Conservation (phyloP, 2,329 filamentous ascomycete genomes). For the Trichocomaceae sp. region DNA sequence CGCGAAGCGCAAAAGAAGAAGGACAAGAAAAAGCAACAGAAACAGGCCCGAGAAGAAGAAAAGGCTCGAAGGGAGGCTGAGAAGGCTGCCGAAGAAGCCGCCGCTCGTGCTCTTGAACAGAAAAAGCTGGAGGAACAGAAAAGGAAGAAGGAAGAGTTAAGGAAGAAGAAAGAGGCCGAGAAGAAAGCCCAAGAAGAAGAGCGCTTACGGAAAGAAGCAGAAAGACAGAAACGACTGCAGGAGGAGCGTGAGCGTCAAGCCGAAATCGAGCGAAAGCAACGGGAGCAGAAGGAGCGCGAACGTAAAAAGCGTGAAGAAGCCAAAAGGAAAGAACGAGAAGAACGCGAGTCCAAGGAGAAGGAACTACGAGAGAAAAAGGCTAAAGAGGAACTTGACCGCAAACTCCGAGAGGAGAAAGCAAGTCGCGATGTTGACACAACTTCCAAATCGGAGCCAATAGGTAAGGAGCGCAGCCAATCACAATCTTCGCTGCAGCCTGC, state of each 20-base stretch:
- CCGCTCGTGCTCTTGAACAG: conserved; percentile 66
- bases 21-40: conserved; percentile 85
- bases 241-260: conserved; percentile 82
- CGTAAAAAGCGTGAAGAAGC: conserved; percentile 66
- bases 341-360: conserved; percentile 57
- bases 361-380: conserved; percentile 65
- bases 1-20: conserved; percentile 93
- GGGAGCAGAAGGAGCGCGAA: conserved; percentile 71
- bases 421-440: conserved; percentile 49
- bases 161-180: conserved; percentile 83
- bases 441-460: conserved; percentile 38
- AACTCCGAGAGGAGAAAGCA: conserved; percentile 37
- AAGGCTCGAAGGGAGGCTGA: conserved; percentile 82
- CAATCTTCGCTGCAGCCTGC: conserved; percentile 20
- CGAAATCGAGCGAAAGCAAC: conserved; percentile 76
- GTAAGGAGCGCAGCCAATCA: conserved; percentile 44
- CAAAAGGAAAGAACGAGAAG: conserved; percentile 71
- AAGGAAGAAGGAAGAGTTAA: conserved; percentile 78
- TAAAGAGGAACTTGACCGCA: conserved; percentile 57
- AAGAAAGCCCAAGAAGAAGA: conserved; percentile 89
- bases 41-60: conserved; percentile 83
- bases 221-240: conserved; percentile 68
- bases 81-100: conserved; percentile 78
- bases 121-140: conserved; percentile 74
- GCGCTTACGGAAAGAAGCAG: conserved; percentile 72